These are phyloP conservation scores for Rhizopus stolonifer DNA, from an alignment of 371 early-diverging fungal species.

Conservation along the genomic window DNA sequence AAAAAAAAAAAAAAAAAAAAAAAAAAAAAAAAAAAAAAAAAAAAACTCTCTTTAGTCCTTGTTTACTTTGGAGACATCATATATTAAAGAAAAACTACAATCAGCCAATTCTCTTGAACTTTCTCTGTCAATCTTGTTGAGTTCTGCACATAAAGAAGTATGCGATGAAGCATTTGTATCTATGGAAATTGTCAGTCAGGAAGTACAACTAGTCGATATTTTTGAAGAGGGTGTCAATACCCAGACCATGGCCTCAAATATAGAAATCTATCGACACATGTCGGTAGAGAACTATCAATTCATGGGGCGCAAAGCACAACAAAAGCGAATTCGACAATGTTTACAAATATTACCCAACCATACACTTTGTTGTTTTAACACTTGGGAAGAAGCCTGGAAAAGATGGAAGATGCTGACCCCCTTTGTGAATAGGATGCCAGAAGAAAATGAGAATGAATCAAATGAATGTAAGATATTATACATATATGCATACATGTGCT, in stretches of 20 bases:
- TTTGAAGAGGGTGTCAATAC: constrained; percentile 52
- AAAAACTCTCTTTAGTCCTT: constrained; percentile 14
- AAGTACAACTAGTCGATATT: constrained; percentile 57
- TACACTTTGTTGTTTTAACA: constrained; percentile 75
- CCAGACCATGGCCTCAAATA: constrained; percentile 65
- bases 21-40: background rate
- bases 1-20: too few species aligned
- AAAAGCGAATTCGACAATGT: constrained; percentile 73
- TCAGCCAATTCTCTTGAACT: constrained; percentile 76
- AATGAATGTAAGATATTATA: background rate
- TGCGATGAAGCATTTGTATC: constrained; percentile 58
- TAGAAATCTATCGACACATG: constrained; percentile 68
- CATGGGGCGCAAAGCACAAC: constrained; percentile 72
- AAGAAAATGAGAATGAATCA: constrained; percentile 25
- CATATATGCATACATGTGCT: too few species aligned
- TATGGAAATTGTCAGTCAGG: constrained; percentile 58
- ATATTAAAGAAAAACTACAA: constrained; percentile 65
- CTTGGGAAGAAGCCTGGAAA: constrained; percentile 61
- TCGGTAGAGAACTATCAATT: constrained; percentile 54
- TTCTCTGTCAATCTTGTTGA: constrained; percentile 72
- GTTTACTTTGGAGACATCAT: constrained; percentile 43
- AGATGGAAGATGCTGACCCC: constrained; percentile 69
- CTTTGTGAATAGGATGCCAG: constrained; percentile 43
- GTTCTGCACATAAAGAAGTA: constrained; percentile 72
- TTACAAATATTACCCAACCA: constrained; percentile 66